These are phyloP conservation scores for Nasturtium officinale DNA, from an alignment of 345 rosid species.

Conservation along the genomic window DNA sequence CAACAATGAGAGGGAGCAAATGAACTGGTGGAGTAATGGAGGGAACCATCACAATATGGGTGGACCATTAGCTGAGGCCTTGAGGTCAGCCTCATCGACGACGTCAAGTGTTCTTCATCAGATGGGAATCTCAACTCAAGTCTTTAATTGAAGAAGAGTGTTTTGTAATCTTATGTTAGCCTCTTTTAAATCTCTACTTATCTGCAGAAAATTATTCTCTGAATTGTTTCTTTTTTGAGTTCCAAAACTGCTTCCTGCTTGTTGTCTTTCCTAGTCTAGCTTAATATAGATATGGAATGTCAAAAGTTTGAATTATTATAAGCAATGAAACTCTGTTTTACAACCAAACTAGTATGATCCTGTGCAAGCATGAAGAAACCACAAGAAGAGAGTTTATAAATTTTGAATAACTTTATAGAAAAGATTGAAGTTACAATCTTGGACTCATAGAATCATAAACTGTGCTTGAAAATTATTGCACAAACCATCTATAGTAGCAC, in stretches of 20 bases:
- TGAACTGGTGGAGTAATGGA: constrained; percentile 70
- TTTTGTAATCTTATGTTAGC: neutral
- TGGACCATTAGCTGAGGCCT: constrained; percentile 91
- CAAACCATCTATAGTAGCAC: too few relatives aligned
- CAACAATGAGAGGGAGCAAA: constrained; percentile 47
- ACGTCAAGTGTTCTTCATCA: constrained; percentile 62
- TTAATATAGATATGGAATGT: neutral
- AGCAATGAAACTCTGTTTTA: constrained; percentile 19
- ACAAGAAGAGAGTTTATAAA: neutral
- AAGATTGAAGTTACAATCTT: too few relatives aligned
- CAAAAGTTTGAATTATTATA: constrained; percentile 7
- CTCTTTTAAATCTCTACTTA: neutral
- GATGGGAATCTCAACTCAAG: constrained; percentile 46
- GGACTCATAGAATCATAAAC: too few relatives aligned
- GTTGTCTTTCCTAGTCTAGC: neutral
- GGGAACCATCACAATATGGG: constrained; percentile 60
- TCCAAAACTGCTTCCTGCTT: neutral
- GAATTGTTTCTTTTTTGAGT: neutral
- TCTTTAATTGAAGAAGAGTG: constrained; percentile 31
- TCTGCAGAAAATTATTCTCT: neutral
- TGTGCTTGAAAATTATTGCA: too few relatives aligned
- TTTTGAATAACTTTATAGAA: too few relatives aligned
- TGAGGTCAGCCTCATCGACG: constrained; percentile 68
- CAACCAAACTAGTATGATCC: neutral
- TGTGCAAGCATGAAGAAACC: neutral